A percentile compares a stretch with the other conserved stretches of the same genome.
phyloP scores from a whole-genome alignment of 495 filamentous ascomycete species.

The Aspergillus saccharolyticus region DNA sequence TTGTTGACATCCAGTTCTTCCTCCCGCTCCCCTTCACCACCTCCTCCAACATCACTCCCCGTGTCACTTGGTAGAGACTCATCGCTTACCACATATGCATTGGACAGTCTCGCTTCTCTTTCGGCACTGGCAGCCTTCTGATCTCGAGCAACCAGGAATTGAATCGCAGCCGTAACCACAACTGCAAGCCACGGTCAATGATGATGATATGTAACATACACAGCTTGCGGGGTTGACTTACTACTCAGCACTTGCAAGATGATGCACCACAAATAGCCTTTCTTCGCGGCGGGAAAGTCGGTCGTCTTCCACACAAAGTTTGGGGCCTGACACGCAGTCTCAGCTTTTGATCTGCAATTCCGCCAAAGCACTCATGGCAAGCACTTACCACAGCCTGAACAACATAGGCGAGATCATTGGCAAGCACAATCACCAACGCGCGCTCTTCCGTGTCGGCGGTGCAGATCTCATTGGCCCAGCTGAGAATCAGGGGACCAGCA shows the following conservation, averaged over 20 bases:
- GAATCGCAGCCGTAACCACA: neutral
- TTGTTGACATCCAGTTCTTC: neutral
- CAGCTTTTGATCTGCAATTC: neutral
- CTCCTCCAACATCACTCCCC: too few relatives aligned
- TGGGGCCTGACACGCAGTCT: slow-evolving; percentile 19
- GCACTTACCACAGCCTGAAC: slow-evolving; percentile 28
- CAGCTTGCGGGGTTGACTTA: slow-evolving; percentile 2
- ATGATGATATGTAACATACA: neutral
- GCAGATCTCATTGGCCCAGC: slow-evolving; percentile 29
- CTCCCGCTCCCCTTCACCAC: too few relatives aligned
- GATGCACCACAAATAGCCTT: slow-evolving; percentile 31
- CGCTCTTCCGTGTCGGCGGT: slow-evolving; percentile 25
- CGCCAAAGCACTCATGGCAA: neutral
- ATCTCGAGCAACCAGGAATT: neutral
- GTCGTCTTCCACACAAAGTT: slow-evolving; percentile 39
- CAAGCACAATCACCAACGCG: slow-evolving; percentile 21
- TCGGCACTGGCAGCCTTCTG: neutral
- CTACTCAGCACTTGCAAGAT: slow-evolving; percentile 23
- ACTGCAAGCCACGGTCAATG: neutral
- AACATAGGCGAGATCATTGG: slow-evolving; percentile 25
- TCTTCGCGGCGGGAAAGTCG: slow-evolving; percentile 29
- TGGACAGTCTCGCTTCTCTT: neutral
- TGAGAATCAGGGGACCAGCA: slow-evolving; percentile 23
- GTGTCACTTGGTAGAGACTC: neutral
- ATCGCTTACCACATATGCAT: neutral